Conservation (phyloP, 257 asterid species). For the Capsicum baccatum region DNA sequence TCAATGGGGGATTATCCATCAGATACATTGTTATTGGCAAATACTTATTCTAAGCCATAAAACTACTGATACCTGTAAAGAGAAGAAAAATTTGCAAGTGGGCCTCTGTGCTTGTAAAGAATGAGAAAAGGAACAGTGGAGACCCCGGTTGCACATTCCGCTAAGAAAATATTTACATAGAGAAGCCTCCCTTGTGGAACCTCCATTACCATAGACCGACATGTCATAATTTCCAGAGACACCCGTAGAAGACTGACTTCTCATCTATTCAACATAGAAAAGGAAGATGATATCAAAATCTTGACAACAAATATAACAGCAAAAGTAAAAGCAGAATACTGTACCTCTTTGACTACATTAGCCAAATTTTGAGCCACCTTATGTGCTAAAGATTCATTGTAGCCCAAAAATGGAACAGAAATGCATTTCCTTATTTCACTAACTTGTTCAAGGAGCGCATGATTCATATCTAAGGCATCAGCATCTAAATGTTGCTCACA, state of each 20-base stretch:
- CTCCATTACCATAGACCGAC: slow-evolving; percentile 28
- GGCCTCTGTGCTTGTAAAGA: slow-evolving; percentile 64
- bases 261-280: slow-evolving; percentile 61
- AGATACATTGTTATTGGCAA: not conserved
- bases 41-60: not conserved
- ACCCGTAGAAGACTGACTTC: slow-evolving; percentile 54
- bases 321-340: slow-evolving; percentile 32
- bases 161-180: slow-evolving; percentile 65
- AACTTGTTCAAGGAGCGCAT: slow-evolving; percentile 52
- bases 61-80: slow-evolving; percentile 69
- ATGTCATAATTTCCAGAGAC: slow-evolving; percentile 45
- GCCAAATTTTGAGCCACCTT: slow-evolving; percentile 66
- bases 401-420: slow-evolving; percentile 69
- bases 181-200: slow-evolving; percentile 46
- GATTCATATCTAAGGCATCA: slow-evolving; percentile 47
- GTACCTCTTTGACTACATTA: slow-evolving; percentile 78
- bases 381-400: slow-evolving; percentile 55
- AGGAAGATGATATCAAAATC: slow-evolving; percentile 32
- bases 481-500: slow-evolving; percentile 40
- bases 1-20: not conserved
- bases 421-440: slow-evolving; percentile 51
- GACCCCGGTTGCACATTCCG: slow-evolving; percentile 84
- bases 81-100: slow-evolving; percentile 80
- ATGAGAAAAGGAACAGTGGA: slow-evolving; percentile 80
- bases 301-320: slow-evolving; percentile 32